Evolutionary conservation across 2,329 filamentous ascomycete species (phyloP).

Genomic region (Cytospora mali): DNA sequence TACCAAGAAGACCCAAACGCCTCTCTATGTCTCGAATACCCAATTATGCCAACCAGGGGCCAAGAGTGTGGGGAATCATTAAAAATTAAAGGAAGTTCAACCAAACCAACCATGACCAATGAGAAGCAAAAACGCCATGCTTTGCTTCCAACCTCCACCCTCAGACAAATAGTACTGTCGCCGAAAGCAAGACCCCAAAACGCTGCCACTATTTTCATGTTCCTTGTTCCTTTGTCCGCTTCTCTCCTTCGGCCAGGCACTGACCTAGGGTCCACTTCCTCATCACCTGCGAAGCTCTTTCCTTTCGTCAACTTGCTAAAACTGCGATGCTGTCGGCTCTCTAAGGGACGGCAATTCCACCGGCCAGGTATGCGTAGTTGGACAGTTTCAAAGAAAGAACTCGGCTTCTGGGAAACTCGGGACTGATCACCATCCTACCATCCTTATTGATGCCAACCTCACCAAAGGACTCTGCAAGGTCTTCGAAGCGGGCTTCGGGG

Average conservation of each 20-base stretch:
- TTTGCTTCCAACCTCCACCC: slow-evolving; percentile 24
- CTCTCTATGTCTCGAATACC: slow-evolving; percentile 23
- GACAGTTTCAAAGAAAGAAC: slow-evolving; percentile 59
- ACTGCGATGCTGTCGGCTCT: background rate
- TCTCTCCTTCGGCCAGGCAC: background rate
- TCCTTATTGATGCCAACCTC: slow-evolving; percentile 62
- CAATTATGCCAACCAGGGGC: slow-evolving; percentile 19
- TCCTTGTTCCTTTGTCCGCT: background rate
- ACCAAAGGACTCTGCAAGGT: slow-evolving; percentile 66
- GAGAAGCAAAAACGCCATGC: slow-evolving; percentile 28
- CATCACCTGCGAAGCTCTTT: background rate
- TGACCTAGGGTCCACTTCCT: too few species aligned
- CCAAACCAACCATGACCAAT: slow-evolving; percentile 5
- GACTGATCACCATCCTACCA: slow-evolving; percentile 58
- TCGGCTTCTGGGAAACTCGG: slow-evolving; percentile 55
- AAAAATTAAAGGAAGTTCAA: slow-evolving; percentile 18
- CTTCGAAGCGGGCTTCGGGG: slow-evolving; percentile 60
- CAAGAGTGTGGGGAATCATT: slow-evolving; percentile 19
- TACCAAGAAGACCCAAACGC: slow-evolving; percentile 15
- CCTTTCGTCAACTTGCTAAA: background rate
- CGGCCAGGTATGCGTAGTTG: slow-evolving; percentile 57
- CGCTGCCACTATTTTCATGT: background rate
- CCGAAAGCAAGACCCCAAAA: background rate
- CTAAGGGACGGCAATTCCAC: slow-evolving; percentile 40
- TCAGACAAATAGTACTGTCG: slow-evolving; percentile 10